Base-by-base conservation (phyloP, 2,329 filamentous ascomycete genomes). In the Gaeumannomyces tritici region DNA sequence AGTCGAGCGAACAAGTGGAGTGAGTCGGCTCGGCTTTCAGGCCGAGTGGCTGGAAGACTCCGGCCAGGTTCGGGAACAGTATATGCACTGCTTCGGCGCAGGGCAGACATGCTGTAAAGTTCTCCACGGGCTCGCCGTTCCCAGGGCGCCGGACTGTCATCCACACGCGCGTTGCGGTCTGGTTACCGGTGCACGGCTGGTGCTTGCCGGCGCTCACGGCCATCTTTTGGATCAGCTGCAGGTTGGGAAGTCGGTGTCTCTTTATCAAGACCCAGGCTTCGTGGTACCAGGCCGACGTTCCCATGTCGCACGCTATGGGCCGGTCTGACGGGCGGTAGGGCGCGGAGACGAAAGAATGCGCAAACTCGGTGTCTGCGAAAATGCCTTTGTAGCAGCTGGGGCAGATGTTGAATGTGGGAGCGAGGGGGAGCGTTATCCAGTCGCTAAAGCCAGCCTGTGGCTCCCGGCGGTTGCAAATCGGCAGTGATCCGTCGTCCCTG, bases 191-290 rank as follows among this genome's bases (percentile, higher is more conserved):
- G 76, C 82, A 96, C 75, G 70, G 83, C 70, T 73, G 80, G 69
- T 81, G 76, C 29, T 77, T 81, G 5, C 82, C 80, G 2, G 82
- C 77, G 54, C 91, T 82, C 12, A 83, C 81, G 6, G 88, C 86
- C 42, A 96, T 80, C 51, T 83, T 82, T 63, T 88, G 84, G 33
- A 97, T 79, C 6, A 96, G 75, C 15, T 83, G 82, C 55, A 95
- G 76, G 66, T 91, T 86, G 3, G 82, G 79, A 24, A 83, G 79
- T 15, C 84, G 76, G 66, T 90, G 84, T 73, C 92, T 91, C 61
- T 89, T 77, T 2, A 87, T 93, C 65, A 96, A 80, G 3, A 93
- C 80, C 85, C 89, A 96, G 0, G 92, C 92, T 54, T 96, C 85
- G 31, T 90, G 86, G 68, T 91, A 88, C 91, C 92, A 97, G 0